Percentiles rank a stretch among this genome's conserved stretches.
These are phyloP conservation scores for Coemansia sp. DNA, from an alignment of 192 early-diverging fungal genomes.

Conservation along the genomic window DNA sequence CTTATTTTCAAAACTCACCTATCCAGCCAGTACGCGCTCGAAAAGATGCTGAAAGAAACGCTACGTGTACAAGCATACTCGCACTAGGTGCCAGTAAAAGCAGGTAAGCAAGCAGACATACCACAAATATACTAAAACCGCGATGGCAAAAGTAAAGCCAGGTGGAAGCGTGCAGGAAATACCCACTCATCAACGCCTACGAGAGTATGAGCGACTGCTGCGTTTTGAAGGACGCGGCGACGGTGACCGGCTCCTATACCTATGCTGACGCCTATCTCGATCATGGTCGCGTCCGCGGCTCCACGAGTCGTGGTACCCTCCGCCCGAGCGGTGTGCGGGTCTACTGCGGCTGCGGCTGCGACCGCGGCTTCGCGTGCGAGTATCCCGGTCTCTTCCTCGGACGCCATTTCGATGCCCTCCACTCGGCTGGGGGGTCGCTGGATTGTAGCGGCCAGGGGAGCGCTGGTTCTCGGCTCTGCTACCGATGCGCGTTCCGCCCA, in stretches of 20 bases:
- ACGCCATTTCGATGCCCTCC: constrained; percentile 15
- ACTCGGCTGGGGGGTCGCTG: constrained; percentile 5
- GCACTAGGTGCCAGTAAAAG: neutral
- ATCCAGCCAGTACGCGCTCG: neutral
- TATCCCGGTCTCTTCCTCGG: constrained; percentile 10
- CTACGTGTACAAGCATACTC: neutral
- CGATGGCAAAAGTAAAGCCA: neutral
- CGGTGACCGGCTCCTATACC: constrained; percentile 47
- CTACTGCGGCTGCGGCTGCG: constrained; percentile 21
- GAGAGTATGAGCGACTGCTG: constrained; percentile 47
- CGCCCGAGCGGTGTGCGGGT: constrained; percentile 11
- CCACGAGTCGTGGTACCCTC: constrained; percentile 9
- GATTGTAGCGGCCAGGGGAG: constrained; percentile 43
- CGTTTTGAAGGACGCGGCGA: constrained; percentile 31
- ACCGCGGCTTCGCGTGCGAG: constrained; percentile 13
- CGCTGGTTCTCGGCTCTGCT: constrained; percentile 40
- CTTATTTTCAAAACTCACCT: constrained; percentile 1
- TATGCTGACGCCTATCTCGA: constrained; percentile 16
- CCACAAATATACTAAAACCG: constrained; percentile 1
- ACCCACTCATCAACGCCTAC: constrained; percentile 22
- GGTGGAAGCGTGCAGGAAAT: neutral
- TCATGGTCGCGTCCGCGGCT: constrained; percentile 8
- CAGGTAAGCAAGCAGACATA: constrained; percentile 10
- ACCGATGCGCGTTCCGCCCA: constrained; percentile 48
- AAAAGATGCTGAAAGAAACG: constrained; percentile 2